Evolutionary conservation across 2,329 filamentous ascomycete species (phyloP), one percentile per base, ranked within the genome.

Genomic region (Diaporthe sp.): DNA sequence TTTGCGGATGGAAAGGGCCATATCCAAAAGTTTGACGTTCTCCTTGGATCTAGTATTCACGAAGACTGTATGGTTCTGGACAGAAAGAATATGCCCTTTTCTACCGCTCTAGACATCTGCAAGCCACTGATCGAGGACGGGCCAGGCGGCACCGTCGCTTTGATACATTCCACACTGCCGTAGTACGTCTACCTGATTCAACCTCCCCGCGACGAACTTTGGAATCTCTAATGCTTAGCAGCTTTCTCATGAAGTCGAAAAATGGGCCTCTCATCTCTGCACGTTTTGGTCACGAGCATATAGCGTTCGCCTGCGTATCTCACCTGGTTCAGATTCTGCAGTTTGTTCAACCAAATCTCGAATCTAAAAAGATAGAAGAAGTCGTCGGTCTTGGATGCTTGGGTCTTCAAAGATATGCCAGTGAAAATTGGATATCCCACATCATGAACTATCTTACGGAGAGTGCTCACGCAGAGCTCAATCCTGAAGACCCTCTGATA

Each of bases 71-170:
- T n/a, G 27, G 10, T 10, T 66, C 61, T 66, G 17, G 27, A 66
- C 12, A 51, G 61, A 35, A 3, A 35, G 7, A 66, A 15, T 4
- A 66, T 3, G 27, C 61, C 61, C 9, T 66, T 66, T 22, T 19
- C 25, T n/a, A 66, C 22, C n/a, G 42, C 61, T 35, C 27, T 66
- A 3, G 42, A 66, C n/a, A 66, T 66, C 19, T 66, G 61, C 61
- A 66, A 50, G n/a, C 42, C 61, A 15, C 37, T 66, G 44, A 66
- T 66, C 61, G 61, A 66, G 22, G 61, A 66, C 3, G 61, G 61
- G 12, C 61, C 61, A 2, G 42, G 42, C 12, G 61, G 61, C 9
- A 50, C 61, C 9, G 17, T 66, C 27, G 39, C 42, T 35, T 35
- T 66, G 1, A 66, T 50, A n/a, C 42, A 51, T 51, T 50, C 61